These are phyloP conservation scores for Boletus edulis DNA, from an alignment of 768 basidiomycete genomes.

Conservation along the genomic window DNA sequence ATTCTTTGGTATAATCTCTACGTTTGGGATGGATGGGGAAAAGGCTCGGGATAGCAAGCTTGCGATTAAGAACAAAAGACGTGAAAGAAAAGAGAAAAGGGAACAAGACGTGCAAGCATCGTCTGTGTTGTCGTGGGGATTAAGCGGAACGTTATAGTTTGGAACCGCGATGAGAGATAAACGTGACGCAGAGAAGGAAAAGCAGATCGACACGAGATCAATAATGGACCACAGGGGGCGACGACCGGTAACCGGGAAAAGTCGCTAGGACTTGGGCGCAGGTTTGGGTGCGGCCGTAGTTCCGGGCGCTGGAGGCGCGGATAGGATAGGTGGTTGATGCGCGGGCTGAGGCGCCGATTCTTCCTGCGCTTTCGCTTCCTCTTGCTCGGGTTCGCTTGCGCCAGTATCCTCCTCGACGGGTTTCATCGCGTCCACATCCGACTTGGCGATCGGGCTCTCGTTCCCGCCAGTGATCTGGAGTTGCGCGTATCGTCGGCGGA, in stretches of 20 bases:
- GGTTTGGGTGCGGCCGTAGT: conserved; percentile 13
- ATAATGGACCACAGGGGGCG: background rate
- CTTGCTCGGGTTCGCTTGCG: conserved; percentile 9
- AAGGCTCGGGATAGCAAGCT: background rate
- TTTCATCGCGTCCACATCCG: conserved; percentile 64
- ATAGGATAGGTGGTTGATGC: conserved; percentile 32
- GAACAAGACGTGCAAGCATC: background rate
- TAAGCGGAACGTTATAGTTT: background rate
- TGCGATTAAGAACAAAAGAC: background rate
- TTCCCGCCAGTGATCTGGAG: conserved; percentile 4
- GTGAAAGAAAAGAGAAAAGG: background rate
- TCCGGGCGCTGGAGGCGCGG: conserved; percentile 30
- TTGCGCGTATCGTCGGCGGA: conserved; percentile 18
- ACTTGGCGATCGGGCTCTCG: conserved; percentile 12
- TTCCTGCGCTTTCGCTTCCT: background rate
- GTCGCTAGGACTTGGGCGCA: conserved; percentile 5
- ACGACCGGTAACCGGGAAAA: background rate
- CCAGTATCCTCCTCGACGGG: conserved; percentile 56
- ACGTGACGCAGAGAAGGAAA: background rate
- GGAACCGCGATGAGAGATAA: conserved; percentile 3
- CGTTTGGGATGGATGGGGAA: conserved; percentile 4
- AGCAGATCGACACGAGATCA: background rate
- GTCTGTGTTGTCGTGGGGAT: conserved; percentile 7
- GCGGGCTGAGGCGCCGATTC: background rate
- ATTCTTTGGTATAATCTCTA: conserved; percentile 26